Conservation (phyloP, 2,329 filamentous ascomycete species). For the Fusarium euwallaceae region DNA sequence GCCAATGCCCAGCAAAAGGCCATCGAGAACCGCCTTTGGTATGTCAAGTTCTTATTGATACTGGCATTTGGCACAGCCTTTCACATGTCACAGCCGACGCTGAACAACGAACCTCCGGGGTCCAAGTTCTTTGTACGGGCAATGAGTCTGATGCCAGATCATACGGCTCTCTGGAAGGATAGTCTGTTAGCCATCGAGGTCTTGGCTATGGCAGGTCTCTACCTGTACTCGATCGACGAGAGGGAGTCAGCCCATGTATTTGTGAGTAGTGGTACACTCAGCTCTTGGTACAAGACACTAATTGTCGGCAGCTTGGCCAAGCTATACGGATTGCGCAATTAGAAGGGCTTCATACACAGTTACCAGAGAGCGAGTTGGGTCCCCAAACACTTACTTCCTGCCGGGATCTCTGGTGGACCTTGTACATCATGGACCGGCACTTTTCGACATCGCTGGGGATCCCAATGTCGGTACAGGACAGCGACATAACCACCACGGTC, state of each 20-base stretch:
- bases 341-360: slow-evolving; percentile 56
- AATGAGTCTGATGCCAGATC: slow-evolving; percentile 54
- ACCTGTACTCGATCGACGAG: slow-evolving; percentile 55
- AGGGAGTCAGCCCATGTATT: slow-evolving; percentile 51
- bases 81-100: slow-evolving; percentile 35
- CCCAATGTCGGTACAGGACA: slow-evolving; percentile 54
- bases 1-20: slow-evolving; percentile 37
- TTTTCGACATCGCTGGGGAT: slow-evolving; percentile 56
- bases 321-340: slow-evolving; percentile 57
- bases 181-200: slow-evolving; percentile 55
- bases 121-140: slow-evolving; percentile 50
- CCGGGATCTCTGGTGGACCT: slow-evolving; percentile 57
- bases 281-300: neutral
- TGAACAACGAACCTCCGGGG: slow-evolving; percentile 49
- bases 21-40: slow-evolving; percentile 55
- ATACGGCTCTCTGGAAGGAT: slow-evolving; percentile 52
- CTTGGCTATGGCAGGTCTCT: slow-evolving; percentile 53
- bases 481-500: slow-evolving; percentile 54
- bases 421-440: slow-evolving; percentile 57
- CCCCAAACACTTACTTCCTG: slow-evolving; percentile 49
- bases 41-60: slow-evolving; percentile 64
- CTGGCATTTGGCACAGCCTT: slow-evolving; percentile 56
- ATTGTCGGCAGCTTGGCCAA: slow-evolving; percentile 50
- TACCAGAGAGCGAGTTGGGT: slow-evolving; percentile 54
- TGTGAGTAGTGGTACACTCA: slow-evolving; percentile 22